Evolutionary conservation across 2,329 filamentous ascomycete genomes (phyloP), one percentile per base, ranked within the genome.

Genomic region (Diaporthe sp.): DNA sequence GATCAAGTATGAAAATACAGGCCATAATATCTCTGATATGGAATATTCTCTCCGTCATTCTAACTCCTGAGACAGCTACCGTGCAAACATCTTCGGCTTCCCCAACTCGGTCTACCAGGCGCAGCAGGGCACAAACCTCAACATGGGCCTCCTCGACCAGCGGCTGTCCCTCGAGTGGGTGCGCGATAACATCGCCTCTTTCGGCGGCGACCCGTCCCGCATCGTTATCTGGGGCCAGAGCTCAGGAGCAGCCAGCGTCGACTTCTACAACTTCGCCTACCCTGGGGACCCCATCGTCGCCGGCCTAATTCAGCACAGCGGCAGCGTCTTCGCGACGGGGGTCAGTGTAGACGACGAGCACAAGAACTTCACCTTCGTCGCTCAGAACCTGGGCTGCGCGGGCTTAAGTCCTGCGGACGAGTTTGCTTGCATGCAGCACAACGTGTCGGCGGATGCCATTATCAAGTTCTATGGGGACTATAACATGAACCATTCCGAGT

Each of bases 101-200:
- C 80, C 80, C 66, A 80, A 79, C 73, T 78, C 81, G 8, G 77
- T 76, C 10, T 79, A 77, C 1, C 72, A 81, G 1, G 52, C 60
- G 30, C 64, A 78, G 7, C 80, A 83, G 58, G 19, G 45, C 45
- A 50, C 45, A n/a, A 15, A 28, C n/a, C 12, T 52, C 3, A 91
- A 91, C 73, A 78, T 88, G 2, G 89, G 87, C 1, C 79, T 91
- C 7, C 82, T 85, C 7, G 89, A 92, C 77, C 89, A 91, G 77
- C 84, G 89, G 1, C 77, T 85, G 15, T 87, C 86, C 0, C 77
- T 90, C 0, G 85, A 89, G 78, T 90, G 88, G 88, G 80, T 88
- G 0, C 82, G 82, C 6, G 82, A 85, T 57, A 89, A 90, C 77
- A 87, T 89, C 33, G 83, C 78, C 13, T 79, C 80, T 2, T 91